Base-by-base conservation (phyloP, 805 yeast species). In the Suhomyces pyralidae region DNA sequence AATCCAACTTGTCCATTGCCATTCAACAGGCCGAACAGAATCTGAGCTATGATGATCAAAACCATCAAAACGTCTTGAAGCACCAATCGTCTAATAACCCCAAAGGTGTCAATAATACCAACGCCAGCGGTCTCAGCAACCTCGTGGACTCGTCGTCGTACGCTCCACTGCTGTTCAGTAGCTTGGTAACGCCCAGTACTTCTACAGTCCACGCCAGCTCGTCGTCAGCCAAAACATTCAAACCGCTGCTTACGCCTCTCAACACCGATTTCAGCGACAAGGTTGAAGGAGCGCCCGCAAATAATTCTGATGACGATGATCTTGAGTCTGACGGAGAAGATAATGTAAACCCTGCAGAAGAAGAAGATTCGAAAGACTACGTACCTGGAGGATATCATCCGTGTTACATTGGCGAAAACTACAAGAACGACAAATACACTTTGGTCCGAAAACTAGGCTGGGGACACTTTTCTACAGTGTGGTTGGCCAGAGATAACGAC, bases 391-490 rank as follows among this genome's bases (percentile, higher is more conserved):
- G 99, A 0, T 94, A 94, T 67, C 99, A 94, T 65, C 97, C 99
- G 0, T 94, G 96, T 10, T 83, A 71, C 58, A 83, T 90, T 48
- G 98, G 98, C 5, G 99, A 96, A 66, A 70, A 71, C 20, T 93
- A 86, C 69, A 88, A 90, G 61, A 77, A 87, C 51, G 83, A 83
- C 17, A 81, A 88, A 54, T 94, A 94, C 67, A 78, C 85, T 1
- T 70, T 94, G 47, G 92, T 89, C 28, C 81, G 98, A 55, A 94
- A 94, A 66, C 76, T 94, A 3, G 99, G 99, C 0, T 94, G 99
- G 99, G 99, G 99, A 34, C 97, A 94, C 70, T 94, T 94, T 66
- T 86, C 96, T 25, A 94, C 97, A 0, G 97, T 90, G 20, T 92
- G 97, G 97, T 75, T 89, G 26, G 98, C 97, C 4, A 79, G 73